phyloP scores from a whole-genome alignment of 805 yeast species.

The Kuraishia hungarica region DNA sequence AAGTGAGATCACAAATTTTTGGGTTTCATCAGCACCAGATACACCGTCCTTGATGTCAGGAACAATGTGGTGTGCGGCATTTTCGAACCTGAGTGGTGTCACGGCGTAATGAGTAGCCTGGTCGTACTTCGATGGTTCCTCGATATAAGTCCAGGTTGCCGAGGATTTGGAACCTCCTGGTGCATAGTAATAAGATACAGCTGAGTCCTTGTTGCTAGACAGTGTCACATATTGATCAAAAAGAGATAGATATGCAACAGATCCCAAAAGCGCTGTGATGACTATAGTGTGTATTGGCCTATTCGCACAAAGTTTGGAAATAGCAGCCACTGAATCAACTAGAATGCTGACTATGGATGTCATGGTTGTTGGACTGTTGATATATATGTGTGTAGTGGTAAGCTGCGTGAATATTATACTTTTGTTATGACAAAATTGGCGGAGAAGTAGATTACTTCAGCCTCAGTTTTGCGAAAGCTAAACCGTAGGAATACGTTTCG shows the following conservation, averaged over 20 bases:
- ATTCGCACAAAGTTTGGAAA: constrained; percentile 50
- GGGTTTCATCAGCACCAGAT: constrained; percentile 30
- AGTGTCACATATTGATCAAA: constrained; percentile 50
- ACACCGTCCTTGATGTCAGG: constrained; percentile 34
- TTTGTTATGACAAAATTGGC: not conserved
- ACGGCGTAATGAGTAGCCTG: constrained; percentile 39
- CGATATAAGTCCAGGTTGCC: constrained; percentile 39
- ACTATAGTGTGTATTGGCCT: constrained; percentile 85
- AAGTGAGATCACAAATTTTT: constrained; percentile 29
- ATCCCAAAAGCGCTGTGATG: constrained; percentile 61
- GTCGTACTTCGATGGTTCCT: constrained; percentile 29
- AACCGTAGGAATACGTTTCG: not conserved
- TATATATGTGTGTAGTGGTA: not conserved
- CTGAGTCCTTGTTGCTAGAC: constrained; percentile 4
- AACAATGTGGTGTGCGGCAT: constrained; percentile 27
- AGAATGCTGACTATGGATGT: constrained; percentile 12
- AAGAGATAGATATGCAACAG: constrained; percentile 70
- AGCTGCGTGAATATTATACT: not conserved
- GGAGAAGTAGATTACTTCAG: not conserved
- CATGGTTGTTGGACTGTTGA: not conserved
- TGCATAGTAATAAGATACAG: constrained; percentile 26
- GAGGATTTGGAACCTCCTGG: constrained; percentile 11
- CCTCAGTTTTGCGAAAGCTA: not conserved
- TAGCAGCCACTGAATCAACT: constrained; percentile 26
- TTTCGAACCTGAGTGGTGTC: constrained; percentile 50